phyloP scores from a whole-genome alignment of 2,329 filamentous ascomycete species.

The Penicillium sp. region DNA sequence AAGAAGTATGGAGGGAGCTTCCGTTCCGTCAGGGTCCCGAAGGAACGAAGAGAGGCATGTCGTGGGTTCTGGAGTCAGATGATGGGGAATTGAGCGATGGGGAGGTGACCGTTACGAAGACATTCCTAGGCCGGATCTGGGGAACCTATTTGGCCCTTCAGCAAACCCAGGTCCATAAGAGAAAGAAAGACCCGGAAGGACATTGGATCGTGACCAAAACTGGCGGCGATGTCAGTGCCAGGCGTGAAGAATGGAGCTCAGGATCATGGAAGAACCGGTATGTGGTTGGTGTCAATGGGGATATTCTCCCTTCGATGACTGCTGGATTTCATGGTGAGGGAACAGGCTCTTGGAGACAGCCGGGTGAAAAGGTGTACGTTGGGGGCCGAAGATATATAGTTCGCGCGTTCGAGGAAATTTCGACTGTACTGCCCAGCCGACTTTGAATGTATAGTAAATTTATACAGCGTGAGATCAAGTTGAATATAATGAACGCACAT shows the following conservation, averaged over 20 bases:
- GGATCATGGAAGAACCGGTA: constrained; percentile 24
- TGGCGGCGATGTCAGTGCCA: constrained; percentile 33
- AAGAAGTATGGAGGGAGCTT: constrained; percentile 67
- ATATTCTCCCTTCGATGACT: constrained; percentile 27
- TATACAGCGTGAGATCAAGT: neutral
- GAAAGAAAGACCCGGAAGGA: constrained; percentile 11
- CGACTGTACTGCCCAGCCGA: neutral
- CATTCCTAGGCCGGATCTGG: constrained; percentile 36
- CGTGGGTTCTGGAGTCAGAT: constrained; percentile 37
- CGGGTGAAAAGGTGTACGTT: constrained; percentile 25
- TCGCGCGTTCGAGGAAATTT: constrained; percentile 33
- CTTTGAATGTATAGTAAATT: neutral
- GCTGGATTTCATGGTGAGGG: constrained; percentile 17
- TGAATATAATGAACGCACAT: neutral
- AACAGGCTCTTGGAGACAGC: constrained; percentile 16
- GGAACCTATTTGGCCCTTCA: constrained; percentile 35
- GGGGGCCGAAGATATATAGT: constrained; percentile 27
- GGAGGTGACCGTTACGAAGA: constrained; percentile 27
- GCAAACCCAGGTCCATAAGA: constrained; percentile 27
- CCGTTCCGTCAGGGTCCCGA: constrained; percentile 37
- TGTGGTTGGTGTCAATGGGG: constrained; percentile 19
- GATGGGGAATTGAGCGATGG: constrained; percentile 16
- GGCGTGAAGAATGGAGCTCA: constrained; percentile 33
- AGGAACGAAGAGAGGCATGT: constrained; percentile 24
- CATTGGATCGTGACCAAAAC: constrained; percentile 20